A percentile compares a stretch with the other conserved stretches of the same genome.
Conservation (phyloP, 352 stramenopile species). For the Pythium biforme region DNA sequence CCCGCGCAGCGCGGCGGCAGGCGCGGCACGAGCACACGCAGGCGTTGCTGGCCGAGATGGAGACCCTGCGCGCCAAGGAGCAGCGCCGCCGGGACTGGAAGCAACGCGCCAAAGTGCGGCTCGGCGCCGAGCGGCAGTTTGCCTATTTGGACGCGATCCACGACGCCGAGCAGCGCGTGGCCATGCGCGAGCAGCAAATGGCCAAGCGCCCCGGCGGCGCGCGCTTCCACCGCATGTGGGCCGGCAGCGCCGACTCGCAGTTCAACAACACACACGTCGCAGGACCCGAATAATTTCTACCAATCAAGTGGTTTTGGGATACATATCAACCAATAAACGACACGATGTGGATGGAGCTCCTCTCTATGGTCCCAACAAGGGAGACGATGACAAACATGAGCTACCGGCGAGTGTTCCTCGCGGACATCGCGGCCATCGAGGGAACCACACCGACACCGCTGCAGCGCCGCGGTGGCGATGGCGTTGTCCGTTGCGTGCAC, state of each 20-base stretch:
- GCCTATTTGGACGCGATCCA: conserved; percentile 62
- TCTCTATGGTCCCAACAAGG: too few species aligned
- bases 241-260: conserved; percentile 71
- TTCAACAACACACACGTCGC: conserved; percentile 50
- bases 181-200: conserved; percentile 52
- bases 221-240: conserved; percentile 79
- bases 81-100: conserved; percentile 56
- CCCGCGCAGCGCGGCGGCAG: conserved; percentile 31
- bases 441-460: neutral
- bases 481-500: conserved; percentile 13
- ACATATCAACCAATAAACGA: conserved; percentile 26
- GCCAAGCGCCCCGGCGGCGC: conserved; percentile 65
- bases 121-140: conserved; percentile 49
- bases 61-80: conserved; percentile 28
- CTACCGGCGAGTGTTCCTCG: conserved; percentile 20
- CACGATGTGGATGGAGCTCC: too few species aligned
- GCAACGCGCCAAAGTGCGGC: conserved; percentile 43
- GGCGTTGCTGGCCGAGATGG: conserved; percentile 35
- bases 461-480: neutral
- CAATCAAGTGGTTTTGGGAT: conserved; percentile 5
- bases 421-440: conserved; percentile 11
- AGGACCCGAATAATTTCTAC: conserved; percentile 15
- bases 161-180: conserved; percentile 52
- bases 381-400: conserved; percentile 13
- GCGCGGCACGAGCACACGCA: conserved; percentile 50